Evolutionary conservation across 2,329 filamentous ascomycete species (phyloP).

Genomic region (Decorospora gaudefroyi): DNA sequence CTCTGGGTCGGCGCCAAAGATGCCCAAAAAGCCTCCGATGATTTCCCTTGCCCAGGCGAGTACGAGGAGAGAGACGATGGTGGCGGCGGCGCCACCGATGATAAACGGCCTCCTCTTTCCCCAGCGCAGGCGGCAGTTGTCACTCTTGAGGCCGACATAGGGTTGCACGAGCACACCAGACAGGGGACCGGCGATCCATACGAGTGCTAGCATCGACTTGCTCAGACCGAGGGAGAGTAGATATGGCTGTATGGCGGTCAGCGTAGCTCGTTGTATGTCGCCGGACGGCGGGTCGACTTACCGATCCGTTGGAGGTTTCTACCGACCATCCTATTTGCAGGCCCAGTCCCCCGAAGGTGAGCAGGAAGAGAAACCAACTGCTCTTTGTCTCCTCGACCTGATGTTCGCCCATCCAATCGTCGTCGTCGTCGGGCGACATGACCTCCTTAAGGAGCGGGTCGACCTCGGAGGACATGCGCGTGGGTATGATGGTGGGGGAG

Average conservation of each 20-base stretch:
- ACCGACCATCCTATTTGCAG: conserved; percentile 96
- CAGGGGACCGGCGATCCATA: conserved; percentile 62
- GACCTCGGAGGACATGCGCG: conserved; percentile 38
- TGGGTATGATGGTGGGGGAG: conserved; percentile 41
- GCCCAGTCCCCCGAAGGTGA: conserved; percentile 84
- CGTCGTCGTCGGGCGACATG: conserved; percentile 39
- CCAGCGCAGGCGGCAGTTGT: conserved; percentile 54
- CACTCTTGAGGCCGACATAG: conserved; percentile 59
- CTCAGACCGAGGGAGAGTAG: conserved; percentile 58
- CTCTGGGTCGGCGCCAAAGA: conserved; percentile 72
- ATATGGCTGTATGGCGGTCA: conserved; percentile 50
- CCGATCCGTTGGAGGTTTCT: conserved; percentile 88
- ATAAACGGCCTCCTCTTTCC: conserved; percentile 60
- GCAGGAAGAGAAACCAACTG: conserved; percentile 79
- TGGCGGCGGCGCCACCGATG: conserved; percentile 54
- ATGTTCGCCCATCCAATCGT: conserved; percentile 50
- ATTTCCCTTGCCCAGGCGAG: conserved; percentile 58
- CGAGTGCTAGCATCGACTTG: conserved; percentile 57
- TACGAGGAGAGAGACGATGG: conserved; percentile 55
- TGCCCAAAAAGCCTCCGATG: conserved; percentile 66
- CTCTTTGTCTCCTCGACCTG: conserved; percentile 72
- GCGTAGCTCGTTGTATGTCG: not conserved
- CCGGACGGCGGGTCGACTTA: no score
- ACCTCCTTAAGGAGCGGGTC: conserved; percentile 42
- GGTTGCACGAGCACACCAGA: conserved; percentile 60